Evolutionary conservation across 768 basidiomycete species (phyloP).

Genomic region (Boletus subcaerulescens): DNA sequence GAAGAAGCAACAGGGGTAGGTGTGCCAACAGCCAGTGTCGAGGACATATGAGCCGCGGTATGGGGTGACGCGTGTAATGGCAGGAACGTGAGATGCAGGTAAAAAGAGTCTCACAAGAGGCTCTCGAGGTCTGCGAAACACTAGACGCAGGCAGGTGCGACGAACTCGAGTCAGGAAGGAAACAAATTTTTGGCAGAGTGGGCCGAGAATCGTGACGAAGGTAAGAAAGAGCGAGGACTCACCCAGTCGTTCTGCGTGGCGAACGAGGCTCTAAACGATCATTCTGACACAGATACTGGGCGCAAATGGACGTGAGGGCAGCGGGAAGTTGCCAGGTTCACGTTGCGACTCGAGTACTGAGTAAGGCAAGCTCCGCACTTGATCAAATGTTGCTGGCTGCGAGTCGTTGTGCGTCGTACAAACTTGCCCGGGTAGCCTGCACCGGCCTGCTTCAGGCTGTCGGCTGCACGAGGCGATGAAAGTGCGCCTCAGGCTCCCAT

Average conservation of each 20-base stretch:
- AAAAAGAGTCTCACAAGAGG: slow-evolving; percentile 4
- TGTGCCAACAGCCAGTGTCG: slow-evolving; percentile 13
- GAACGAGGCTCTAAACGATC: slow-evolving; percentile 23
- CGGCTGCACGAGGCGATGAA: slow-evolving; percentile 9
- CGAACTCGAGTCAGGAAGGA: background rate
- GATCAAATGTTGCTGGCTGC: slow-evolving; percentile 8
- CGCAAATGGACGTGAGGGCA: slow-evolving; percentile 21
- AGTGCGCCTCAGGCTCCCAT: slow-evolving; percentile 3
- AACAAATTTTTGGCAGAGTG: background rate
- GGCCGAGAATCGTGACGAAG: background rate
- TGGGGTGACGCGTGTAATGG: slow-evolving; percentile 4
- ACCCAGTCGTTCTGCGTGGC: slow-evolving; percentile 13
- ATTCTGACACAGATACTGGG: slow-evolving; percentile 12
- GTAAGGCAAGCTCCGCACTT: slow-evolving; percentile 19
- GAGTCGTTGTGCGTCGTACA: slow-evolving; percentile 2
- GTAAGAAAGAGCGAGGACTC: slow-evolving; percentile 7
- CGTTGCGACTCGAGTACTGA: slow-evolving; percentile 12
- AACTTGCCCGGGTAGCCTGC: slow-evolving; percentile 8
- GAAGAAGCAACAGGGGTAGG: slow-evolving; percentile 3
- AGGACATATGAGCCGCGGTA: slow-evolving; percentile 22
- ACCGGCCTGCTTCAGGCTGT: slow-evolving; percentile 2
- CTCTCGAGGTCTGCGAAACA: background rate
- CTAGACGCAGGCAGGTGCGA: background rate
- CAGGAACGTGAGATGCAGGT: slow-evolving; percentile 9
- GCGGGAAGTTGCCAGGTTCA: slow-evolving; percentile 9